Evolutionary conservation across 1,284 basidiomycete genomes (phyloP).

Genomic region (Chondrostereum purpureum): DNA sequence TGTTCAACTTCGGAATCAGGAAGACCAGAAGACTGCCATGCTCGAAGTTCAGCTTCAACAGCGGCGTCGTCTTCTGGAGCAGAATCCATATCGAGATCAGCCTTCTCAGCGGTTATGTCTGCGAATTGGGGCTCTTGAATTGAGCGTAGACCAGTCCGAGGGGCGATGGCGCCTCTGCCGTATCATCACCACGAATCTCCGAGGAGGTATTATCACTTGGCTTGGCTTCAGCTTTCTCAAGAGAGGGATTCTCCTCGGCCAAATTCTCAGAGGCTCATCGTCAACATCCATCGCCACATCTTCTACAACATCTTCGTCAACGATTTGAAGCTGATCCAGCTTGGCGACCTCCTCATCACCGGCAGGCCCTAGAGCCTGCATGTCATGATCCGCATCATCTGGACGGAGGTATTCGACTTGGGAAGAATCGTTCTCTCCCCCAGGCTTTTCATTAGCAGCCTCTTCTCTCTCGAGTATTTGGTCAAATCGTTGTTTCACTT

Average conservation of each 20-base stretch:
- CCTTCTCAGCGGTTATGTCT: conserved; percentile 21
- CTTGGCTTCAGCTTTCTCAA: too few relatives aligned
- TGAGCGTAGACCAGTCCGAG: conserved; percentile 25
- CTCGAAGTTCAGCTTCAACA: conserved; percentile 58
- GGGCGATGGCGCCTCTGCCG: conserved; percentile 31
- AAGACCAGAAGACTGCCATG: conserved; percentile 59
- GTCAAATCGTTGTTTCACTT: conserved; percentile 80
- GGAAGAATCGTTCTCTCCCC: conserved; percentile 34
- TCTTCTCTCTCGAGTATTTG: conserved; percentile 66
- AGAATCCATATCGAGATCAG: conserved; percentile 32
- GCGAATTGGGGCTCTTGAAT: conserved; percentile 14
- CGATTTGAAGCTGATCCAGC: conserved; percentile 73
- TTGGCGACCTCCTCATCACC: conserved; percentile 79
- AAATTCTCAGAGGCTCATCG: conserved; percentile 10
- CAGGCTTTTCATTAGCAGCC: conserved; percentile 22
- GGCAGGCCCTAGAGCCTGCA: conserved; percentile 89
- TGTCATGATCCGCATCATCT: conserved; percentile 65
- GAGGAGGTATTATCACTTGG: background rate
- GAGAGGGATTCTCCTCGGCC: background rate
- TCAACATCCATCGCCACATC: conserved; percentile 43
- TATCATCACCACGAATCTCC: background rate
- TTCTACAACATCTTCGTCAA: conserved; percentile 47
- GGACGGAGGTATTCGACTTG: conserved; percentile 84
- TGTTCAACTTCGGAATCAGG: conserved; percentile 57
- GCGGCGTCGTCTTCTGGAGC: conserved; percentile 26